A percentile compares a stretch with the other conserved stretches of the same genome.
These are phyloP conservation scores for Linnemannia schmuckeri DNA, from an alignment of 192 early-diverging fungal species.

Conservation along the genomic window DNA sequence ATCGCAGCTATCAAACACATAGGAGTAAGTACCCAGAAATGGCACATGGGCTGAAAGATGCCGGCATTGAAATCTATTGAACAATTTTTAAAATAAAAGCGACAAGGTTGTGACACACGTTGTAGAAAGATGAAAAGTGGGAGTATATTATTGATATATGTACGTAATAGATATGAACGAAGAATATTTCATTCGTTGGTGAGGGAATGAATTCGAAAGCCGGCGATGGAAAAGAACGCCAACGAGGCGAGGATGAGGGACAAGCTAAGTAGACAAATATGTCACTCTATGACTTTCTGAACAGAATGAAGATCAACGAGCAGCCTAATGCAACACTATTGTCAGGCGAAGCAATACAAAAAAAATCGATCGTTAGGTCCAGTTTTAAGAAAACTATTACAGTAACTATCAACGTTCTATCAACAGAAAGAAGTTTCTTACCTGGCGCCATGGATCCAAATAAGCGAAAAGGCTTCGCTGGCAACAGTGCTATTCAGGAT, in stretches of 20 bases:
- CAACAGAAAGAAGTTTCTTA: neutral
- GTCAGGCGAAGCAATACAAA: neutral
- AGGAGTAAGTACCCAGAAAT: neutral
- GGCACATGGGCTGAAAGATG: neutral
- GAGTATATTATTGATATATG: neutral
- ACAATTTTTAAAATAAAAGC: neutral
- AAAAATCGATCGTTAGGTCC: neutral
- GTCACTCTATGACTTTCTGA: conserved; percentile 26
- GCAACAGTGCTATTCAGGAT: conserved; percentile 35
- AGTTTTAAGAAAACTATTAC: neutral
- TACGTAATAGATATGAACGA: neutral
- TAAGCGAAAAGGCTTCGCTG: conserved; percentile 39
- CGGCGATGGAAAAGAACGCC: neutral
- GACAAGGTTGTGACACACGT: neutral
- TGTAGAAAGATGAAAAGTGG: neutral
- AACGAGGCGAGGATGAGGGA: neutral
- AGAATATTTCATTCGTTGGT: neutral
- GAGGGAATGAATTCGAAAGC: neutral
- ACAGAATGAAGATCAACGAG: conserved; percentile 37
- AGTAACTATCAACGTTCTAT: neutral
- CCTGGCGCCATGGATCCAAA: conserved; percentile 49
- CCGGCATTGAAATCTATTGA: neutral
- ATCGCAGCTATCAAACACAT: neutral
- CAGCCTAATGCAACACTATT: conserved; percentile 26
- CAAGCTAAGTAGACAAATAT: neutral